Evolutionary conservation across 2,329 filamentous ascomycete genomes (phyloP), one percentile per base, ranked within the genome.

Genomic region (Coniochaeta hoffmannii): DNA sequence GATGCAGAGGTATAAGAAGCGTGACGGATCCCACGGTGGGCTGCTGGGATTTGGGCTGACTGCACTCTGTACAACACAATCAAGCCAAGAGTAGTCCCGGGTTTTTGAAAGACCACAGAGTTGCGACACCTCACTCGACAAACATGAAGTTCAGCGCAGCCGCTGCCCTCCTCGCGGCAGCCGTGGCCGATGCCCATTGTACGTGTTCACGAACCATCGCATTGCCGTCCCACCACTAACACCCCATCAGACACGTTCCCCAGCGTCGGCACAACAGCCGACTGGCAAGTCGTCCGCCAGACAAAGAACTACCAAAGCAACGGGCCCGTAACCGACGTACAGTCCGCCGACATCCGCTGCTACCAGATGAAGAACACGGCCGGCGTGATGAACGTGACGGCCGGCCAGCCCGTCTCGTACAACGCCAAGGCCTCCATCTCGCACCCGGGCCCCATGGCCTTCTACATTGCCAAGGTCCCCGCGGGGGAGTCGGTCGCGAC

Each of bases 291-390:
- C 11, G 62, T 71, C 50, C 63, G 68, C 17, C 68, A 69, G 57
- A 69, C 68, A 15, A 66, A 67, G 58, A 69, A 69, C 60, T 70
- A 66, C 60, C 68, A 71, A 55, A 60, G 59, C 53, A 71, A 70
- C 53, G 62, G 60, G 5, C 65, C 55, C 60, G 69, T 53, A 61
- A 68, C 15, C 14, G 58, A 76, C 57, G 76, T 80, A 30, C 70
- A 63, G 50, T 76, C 73, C 36, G 60, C 70, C 1, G 71, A 74
- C 56, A 76, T 80, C 68, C 75, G 75, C n/a, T 80, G 77, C 69
- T 80, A 77, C 64, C 73, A 79, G 62, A 62, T 58, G 26, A 65
- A 64, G 10, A 68, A 71, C 44, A 73, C 72, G 2, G 70, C 69
- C 0, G 64, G 68, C 51, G 75, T 71, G 1, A 71, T 72, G 57